phyloP scores from a whole-genome alignment of 176 grass and related monocot genomes.

The Phragmites australis region DNA sequence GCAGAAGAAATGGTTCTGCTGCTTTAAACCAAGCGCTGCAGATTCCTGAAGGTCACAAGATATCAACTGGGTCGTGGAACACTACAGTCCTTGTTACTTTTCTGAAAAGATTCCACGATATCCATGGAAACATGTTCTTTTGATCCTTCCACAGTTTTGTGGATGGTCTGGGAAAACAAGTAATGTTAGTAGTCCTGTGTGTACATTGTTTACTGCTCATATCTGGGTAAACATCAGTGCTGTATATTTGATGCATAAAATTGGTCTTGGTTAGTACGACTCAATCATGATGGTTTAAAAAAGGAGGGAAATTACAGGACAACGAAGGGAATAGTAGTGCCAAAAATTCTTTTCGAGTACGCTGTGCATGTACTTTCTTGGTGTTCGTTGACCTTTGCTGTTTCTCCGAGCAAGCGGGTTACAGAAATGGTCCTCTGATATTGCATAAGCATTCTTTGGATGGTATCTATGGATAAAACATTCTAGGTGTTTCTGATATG shows the following conservation, averaged over 20 bases:
- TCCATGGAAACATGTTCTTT: too few relatives aligned
- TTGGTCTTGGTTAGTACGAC: not conserved
- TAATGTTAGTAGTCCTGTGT: not conserved
- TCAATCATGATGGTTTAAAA: not conserved
- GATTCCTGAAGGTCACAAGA: conserved; percentile 31
- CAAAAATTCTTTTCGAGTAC: not conserved
- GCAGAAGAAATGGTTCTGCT: conserved; percentile 45
- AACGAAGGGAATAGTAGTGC: not conserved
- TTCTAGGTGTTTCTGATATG: not conserved
- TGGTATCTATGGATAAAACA: too few relatives aligned
- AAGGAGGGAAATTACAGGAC: not conserved
- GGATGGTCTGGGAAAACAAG: conserved; percentile 13
- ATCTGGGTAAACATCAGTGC: not conserved
- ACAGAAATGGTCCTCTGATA: too few relatives aligned
- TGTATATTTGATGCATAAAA: conserved; percentile 11
- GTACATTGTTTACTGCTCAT: conserved; percentile 11
- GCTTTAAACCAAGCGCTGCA: conserved; percentile 23
- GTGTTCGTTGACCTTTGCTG: not conserved
- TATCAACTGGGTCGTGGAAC: not conserved
- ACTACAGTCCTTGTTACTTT: not conserved
- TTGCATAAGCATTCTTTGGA: not conserved
- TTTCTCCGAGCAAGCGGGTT: not conserved
- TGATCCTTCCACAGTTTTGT: too few relatives aligned
- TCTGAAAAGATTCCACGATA: conserved; percentile 2
- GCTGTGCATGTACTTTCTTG: not conserved